A percentile compares a stretch with the other conserved stretches of the same genome.
These are phyloP conservation scores for Vitis amurensis DNA, from an alignment of 164 flowering plant species.

Conservation along the genomic window DNA sequence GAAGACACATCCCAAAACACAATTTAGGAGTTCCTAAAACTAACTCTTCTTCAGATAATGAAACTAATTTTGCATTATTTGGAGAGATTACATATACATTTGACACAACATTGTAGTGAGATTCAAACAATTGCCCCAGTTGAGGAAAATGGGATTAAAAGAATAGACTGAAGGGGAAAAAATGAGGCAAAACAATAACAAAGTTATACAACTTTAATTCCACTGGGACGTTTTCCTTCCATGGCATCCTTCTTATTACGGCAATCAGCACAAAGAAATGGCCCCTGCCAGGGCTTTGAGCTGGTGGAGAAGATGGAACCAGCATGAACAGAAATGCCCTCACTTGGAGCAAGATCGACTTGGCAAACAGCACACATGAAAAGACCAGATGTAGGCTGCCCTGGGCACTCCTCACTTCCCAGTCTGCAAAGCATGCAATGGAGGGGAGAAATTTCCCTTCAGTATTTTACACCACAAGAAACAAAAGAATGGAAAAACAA, in stretches of 20 bases:
- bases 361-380: conserved; percentile 89
- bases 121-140: conserved; percentile 23
- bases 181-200: not conserved
- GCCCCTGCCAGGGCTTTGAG: conserved; percentile 92
- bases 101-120: conserved; percentile 12
- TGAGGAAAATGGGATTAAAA: conserved; percentile 9
- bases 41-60: not conserved
- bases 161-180: conserved; percentile 2
- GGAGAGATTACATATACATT: conserved; percentile 19
- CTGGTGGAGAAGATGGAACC: conserved; percentile 86
- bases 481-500: too few species aligned
- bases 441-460: not conserved
- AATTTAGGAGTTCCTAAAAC: not conserved
- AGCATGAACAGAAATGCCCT: conserved; percentile 87
- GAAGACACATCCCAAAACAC: not conserved
- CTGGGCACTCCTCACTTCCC: conserved; percentile 47
- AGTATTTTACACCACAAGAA: too few species aligned
- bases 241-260: conserved; percentile 78
- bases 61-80: conserved; percentile 18
- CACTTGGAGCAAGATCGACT: conserved; percentile 81
- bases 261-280: conserved; percentile 75
- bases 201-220: conserved; percentile 49
- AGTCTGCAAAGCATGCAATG: conserved; percentile 40
- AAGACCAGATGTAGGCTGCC: conserved; percentile 50
- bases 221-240: conserved; percentile 83